These are phyloP conservation scores for Paraurostyla sp. DNA, from an alignment of 73 alveolate species.

Conservation along the genomic window DNA sequence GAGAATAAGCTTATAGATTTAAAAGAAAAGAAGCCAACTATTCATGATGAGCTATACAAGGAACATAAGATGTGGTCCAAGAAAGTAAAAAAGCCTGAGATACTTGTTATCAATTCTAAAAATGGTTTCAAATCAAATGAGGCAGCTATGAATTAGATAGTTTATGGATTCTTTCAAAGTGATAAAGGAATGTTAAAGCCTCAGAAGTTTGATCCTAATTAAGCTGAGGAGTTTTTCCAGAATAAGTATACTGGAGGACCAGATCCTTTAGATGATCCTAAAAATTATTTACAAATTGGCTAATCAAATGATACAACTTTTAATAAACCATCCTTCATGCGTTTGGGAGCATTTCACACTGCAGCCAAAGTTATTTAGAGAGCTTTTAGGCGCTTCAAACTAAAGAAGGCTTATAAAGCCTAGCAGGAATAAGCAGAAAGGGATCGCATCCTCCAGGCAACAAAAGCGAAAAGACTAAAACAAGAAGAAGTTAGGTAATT, in stretches of 20 bases:
- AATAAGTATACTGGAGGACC: conserved; percentile 42
- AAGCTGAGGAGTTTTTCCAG: conserved; percentile 6
- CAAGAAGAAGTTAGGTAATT: background rate
- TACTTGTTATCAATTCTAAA: background rate
- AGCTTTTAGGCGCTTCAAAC: background rate
- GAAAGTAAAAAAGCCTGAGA: conserved; percentile 19
- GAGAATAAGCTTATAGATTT: conserved; percentile 23
- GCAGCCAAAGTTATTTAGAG: conserved; percentile 3
- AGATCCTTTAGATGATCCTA: background rate
- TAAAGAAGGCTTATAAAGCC: background rate
- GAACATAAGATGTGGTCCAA: background rate
- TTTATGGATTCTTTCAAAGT: background rate
- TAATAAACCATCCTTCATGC: too few relatives aligned
- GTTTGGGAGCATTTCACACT: background rate
- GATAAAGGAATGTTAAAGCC: background rate
- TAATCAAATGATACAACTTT: background rate
- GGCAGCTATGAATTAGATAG: conserved; percentile 22
- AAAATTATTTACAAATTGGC: too few relatives aligned
- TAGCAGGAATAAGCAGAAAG: background rate
- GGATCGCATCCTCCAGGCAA: background rate
- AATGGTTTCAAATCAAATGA: background rate
- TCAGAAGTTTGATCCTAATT: conserved; percentile 3
- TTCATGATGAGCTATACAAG: conserved; percentile 14
- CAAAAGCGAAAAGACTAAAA: background rate
- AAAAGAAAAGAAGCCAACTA: conserved; percentile 33